Evolutionary conservation across 208 protist species (phyloP).

Genomic region (Leishmania martiniquensis): DNA sequence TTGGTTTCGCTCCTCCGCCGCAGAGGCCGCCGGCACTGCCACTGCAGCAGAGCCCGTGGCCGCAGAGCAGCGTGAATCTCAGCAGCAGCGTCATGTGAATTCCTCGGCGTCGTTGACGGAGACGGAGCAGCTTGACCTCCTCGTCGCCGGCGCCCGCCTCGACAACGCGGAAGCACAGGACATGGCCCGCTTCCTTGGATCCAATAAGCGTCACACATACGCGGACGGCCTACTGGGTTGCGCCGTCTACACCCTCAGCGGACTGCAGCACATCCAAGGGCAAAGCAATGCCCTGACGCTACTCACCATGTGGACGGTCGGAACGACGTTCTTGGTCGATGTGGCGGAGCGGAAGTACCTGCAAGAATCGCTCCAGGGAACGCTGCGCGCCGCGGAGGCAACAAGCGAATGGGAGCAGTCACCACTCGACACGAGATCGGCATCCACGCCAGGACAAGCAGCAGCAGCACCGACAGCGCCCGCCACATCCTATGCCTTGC

Average conservation of each 20-base stretch:
- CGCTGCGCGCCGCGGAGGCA: not conserved
- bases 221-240: conserved; percentile 50
- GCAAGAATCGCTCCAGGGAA: conserved; percentile 29
- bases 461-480: not conserved
- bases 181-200: conserved; percentile 37
- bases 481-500: not conserved
- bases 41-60: not conserved
- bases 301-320: conserved; percentile 78
- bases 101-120: conserved; percentile 17
- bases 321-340: conserved; percentile 74
- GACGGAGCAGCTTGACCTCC: conserved; percentile 46
- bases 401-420: not conserved
- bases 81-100: not conserved
- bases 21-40: not conserved
- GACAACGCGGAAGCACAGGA: conserved; percentile 33
- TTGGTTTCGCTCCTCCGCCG: conserved; percentile 9
- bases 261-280: conserved; percentile 67
- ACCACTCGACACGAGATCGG: not conserved
- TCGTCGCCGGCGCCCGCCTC: conserved; percentile 50
- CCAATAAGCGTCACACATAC: conserved; percentile 64
- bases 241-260: conserved; percentile 70
- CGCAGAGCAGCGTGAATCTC: not conserved
- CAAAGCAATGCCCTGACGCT: conserved; percentile 73
- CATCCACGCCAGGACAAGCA: not conserved
- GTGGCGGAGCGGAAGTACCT: conserved; percentile 58